phyloP scores from a whole-genome alignment of 2,329 filamentous ascomycete genomes.

The Fusarium verrucosum region DNA sequence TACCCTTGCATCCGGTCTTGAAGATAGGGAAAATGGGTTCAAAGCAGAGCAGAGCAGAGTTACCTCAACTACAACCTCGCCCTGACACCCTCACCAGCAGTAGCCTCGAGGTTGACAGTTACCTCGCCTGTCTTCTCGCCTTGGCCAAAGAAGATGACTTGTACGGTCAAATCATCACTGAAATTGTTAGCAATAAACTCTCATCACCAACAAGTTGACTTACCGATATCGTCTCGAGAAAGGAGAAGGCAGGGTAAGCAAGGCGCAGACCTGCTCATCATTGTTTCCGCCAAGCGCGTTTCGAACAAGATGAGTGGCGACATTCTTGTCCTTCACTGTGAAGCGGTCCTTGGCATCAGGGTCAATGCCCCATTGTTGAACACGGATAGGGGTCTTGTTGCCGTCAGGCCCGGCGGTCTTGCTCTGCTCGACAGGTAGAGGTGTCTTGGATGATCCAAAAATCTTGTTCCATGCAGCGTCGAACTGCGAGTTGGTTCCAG shows the following conservation, averaged over 20 bases:
- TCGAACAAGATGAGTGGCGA: constrained; percentile 91
- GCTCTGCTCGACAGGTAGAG: constrained; percentile 80
- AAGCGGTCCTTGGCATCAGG: constrained; percentile 81
- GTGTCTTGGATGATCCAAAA: constrained; percentile 60
- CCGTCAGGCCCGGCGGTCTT: constrained; percentile 65
- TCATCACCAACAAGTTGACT: constrained; percentile 15
- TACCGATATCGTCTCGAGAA: constrained; percentile 91
- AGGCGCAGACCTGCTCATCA: constrained; percentile 89
- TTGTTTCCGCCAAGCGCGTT: constrained; percentile 96
- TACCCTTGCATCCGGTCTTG: neutral
- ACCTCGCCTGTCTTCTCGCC: constrained; percentile 80
- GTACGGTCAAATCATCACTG: constrained; percentile 94
- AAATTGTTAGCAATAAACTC: constrained; percentile 17
- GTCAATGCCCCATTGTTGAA: constrained; percentile 89
- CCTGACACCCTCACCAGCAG: constrained; percentile 60
- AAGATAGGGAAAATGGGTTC: neutral
- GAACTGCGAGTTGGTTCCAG: constrained; percentile 69
- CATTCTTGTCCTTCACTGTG: constrained; percentile 93
- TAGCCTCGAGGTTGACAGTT: constrained; percentile 86
- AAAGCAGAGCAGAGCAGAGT: neutral
- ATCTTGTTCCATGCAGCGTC: constrained; percentile 73
- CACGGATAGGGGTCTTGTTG: constrained; percentile 86
- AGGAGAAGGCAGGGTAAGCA: constrained; percentile 90
- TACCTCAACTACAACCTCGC: constrained; percentile 50
- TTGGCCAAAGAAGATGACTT: constrained; percentile 98